Percentiles rank a stretch among this genome's conserved stretches.
Evolutionary conservation across 1,284 basidiomycete species (phyloP).

Genomic region (Moniliella sp.): DNA sequence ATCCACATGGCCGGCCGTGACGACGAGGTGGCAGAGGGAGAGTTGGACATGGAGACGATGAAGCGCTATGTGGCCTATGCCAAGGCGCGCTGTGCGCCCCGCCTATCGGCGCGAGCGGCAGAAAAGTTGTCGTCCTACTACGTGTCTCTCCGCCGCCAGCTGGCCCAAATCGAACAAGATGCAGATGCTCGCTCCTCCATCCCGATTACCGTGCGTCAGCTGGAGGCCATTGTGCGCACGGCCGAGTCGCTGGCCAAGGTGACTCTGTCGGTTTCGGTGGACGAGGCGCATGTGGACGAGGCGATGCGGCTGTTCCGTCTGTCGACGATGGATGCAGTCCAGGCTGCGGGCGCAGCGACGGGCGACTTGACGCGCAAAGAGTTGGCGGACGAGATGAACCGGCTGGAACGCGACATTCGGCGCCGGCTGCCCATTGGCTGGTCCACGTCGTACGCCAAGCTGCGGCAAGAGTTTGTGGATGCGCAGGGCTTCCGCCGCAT

Average conservation of each 20-base stretch:
- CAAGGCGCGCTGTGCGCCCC: conserved; percentile 86
- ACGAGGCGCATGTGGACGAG: conserved; percentile 86
- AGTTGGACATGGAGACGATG: conserved; percentile 94
- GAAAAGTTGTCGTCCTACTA: conserved; percentile 96
- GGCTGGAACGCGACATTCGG: conserved; percentile 74
- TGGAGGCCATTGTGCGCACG: conserved; percentile 95
- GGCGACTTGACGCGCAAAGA: conserved; percentile 66
- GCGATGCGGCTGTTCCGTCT: conserved; percentile 93
- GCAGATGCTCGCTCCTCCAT: conserved; percentile 94
- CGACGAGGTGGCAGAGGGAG: conserved; percentile 46
- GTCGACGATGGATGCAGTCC: conserved; percentile 96
- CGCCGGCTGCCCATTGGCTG: conserved; percentile 79
- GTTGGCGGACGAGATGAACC: conserved; percentile 75
- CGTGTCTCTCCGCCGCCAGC: conserved; percentile 74
- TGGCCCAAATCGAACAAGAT: conserved; percentile 69
- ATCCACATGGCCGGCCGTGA: conserved; percentile 79
- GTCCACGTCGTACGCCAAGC: conserved; percentile 79
- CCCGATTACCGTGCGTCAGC: conserved; percentile 90
- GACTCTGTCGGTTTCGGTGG: conserved; percentile 63
- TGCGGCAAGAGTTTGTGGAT: conserved; percentile 76
- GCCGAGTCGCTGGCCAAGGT: conserved; percentile 90
- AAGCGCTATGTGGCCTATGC: conserved; percentile 88
- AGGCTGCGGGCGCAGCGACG: conserved; percentile 58
- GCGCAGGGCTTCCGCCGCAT: conserved; percentile 58
- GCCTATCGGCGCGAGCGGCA: conserved; percentile 71